These are phyloP conservation scores for Gleditsia sinensis DNA, from an alignment of 306 rosid species.

Conservation along the genomic window DNA sequence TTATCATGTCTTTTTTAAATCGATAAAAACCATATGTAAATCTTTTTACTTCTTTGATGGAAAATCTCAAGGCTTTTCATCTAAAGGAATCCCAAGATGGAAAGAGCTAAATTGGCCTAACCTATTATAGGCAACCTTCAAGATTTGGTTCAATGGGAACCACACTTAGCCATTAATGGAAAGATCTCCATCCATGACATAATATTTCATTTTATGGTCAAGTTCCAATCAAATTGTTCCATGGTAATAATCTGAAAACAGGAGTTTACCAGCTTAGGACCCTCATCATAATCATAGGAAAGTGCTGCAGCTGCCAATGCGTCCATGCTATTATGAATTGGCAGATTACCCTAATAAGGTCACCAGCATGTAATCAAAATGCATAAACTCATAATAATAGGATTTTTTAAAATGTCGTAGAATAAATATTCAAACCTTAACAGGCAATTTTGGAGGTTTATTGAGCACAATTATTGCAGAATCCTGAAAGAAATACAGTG, in stretches of 20 bases:
- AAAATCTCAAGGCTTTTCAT: not conserved
- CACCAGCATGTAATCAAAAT: slow-evolving; percentile 37
- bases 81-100: not conserved
- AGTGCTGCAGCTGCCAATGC: slow-evolving; percentile 96
- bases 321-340: slow-evolving; percentile 95
- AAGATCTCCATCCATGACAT: not conserved
- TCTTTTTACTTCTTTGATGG: too few relatives aligned
- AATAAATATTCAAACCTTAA: slow-evolving; percentile 65
- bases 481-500: slow-evolving; percentile 61
- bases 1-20: too few relatives aligned
- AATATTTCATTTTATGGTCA: slow-evolving; percentile 17
- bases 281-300: slow-evolving; percentile 79
- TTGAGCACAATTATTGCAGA: slow-evolving; percentile 79
- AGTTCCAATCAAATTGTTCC: slow-evolving; percentile 14
- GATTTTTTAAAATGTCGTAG: slow-evolving; percentile 15
- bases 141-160: slow-evolving; percentile 11
- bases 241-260: slow-evolving; percentile 12
- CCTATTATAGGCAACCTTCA: slow-evolving; percentile 13
- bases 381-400: slow-evolving; percentile 12
- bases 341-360: slow-evolving; percentile 80
- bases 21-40: too few relatives aligned
- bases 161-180: not conserved
- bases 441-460: slow-evolving; percentile 93
- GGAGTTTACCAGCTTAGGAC: slow-evolving; percentile 82
- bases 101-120: slow-evolving; percentile 23